Evolutionary conservation across 345 rosid genomes (phyloP).

Genomic region (Acer campestre): DNA sequence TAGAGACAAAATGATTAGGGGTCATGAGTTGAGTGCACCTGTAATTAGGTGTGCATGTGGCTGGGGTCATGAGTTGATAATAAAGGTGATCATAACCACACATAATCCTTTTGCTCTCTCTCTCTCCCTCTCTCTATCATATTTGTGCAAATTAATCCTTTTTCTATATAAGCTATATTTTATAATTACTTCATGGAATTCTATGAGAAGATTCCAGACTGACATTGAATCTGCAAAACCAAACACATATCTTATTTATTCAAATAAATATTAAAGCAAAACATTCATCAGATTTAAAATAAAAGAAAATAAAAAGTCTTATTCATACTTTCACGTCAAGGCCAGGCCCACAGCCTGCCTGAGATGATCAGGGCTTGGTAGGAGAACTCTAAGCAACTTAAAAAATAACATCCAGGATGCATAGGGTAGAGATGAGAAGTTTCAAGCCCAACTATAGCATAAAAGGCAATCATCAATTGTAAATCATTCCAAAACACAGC

Average conservation of each 20-base stretch:
- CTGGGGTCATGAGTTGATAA: too few relatives aligned
- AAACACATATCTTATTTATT: conserved; percentile 13
- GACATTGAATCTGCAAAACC: conserved; percentile 91
- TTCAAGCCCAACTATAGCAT: background rate
- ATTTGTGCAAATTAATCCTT: too few relatives aligned
- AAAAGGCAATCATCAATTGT: background rate
- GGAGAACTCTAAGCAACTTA: background rate
- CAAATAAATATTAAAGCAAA: conserved; percentile 6
- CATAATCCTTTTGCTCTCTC: too few relatives aligned
- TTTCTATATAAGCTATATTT: too few relatives aligned
- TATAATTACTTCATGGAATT: too few relatives aligned
- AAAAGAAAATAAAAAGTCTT: background rate
- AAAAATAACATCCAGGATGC: background rate
- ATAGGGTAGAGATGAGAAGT: background rate
- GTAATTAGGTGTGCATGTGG: too few relatives aligned
- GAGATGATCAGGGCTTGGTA: background rate
- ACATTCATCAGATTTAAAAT: background rate
- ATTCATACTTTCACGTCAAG: background rate
- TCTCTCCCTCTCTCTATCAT: too few relatives aligned
- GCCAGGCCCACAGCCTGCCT: background rate
- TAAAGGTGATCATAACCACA: too few relatives aligned
- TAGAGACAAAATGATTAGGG: too few relatives aligned
- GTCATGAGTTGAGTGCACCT: too few relatives aligned
- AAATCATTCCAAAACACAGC: background rate
- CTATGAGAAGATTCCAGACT: conserved; percentile 99